A percentile compares a stretch with the other conserved stretches of the same genome.
These are phyloP conservation scores for Syzygium oleosum DNA, from an alignment of 345 rosid genomes.

Conservation along the genomic window DNA sequence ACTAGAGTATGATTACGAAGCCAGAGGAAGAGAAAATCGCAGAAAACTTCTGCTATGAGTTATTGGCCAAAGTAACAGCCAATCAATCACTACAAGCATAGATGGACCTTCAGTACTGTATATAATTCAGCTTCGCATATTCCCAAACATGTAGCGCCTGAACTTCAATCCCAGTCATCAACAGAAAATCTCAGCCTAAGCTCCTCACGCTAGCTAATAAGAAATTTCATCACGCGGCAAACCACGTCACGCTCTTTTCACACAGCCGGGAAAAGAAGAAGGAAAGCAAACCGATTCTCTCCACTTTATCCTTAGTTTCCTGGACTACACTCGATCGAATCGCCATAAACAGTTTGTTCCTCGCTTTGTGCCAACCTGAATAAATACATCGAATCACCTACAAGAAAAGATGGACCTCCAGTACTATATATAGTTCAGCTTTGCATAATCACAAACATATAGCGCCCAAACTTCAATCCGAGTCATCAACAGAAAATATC, in stretches of 20 bases:
- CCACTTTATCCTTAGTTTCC: no score
- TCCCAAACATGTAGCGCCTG: not conserved
- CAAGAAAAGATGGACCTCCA: not conserved
- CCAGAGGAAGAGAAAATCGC: not conserved
- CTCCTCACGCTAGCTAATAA: no score
- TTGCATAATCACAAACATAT: not conserved
- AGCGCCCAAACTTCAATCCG: not conserved
- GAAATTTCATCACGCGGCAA: no score
- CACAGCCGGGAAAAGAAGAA: no score
- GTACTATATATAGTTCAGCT: not conserved
- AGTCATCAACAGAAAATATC: not conserved
- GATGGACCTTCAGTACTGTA: not conserved
- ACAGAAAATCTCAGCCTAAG: no score
- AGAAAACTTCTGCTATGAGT: fast-evolving
- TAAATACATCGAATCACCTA: no score
- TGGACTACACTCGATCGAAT: no score
- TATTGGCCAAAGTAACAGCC: not conserved
- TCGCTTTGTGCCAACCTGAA: no score
- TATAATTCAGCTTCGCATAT: not conserved
- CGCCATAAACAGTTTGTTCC: no score
- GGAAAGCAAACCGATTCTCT: no score
- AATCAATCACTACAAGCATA: not conserved
- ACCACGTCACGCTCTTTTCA: no score
- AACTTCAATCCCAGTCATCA: no score
- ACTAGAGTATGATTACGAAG: fast-evolving